Percentiles rank a stretch among this genome's conserved stretches.
These are phyloP conservation scores for Verbena officinalis DNA, from an alignment of 257 asterid genomes.

Conservation along the genomic window DNA sequence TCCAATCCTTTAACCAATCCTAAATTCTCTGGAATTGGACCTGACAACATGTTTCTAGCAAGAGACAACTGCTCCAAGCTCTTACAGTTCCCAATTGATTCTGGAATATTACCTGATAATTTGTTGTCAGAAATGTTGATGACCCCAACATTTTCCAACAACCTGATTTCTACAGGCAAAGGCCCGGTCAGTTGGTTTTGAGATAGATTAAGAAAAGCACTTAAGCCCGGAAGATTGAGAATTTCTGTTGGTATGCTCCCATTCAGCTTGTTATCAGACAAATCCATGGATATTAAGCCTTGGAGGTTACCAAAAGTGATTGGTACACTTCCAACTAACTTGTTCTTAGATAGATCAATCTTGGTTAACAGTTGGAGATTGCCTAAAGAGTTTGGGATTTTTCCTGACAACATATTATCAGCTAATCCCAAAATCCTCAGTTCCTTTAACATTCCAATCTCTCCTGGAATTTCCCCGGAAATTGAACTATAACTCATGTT, in stretches of 20 bases:
- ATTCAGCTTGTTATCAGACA: slow-evolving; percentile 50
- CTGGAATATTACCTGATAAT: slow-evolving; percentile 47
- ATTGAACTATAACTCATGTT: slow-evolving; percentile 36
- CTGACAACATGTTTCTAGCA: slow-evolving; percentile 44
- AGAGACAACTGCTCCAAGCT: slow-evolving; percentile 51
- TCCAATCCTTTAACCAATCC: slow-evolving; percentile 48
- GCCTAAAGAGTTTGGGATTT: slow-evolving; percentile 50
- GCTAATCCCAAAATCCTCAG: slow-evolving; percentile 42
- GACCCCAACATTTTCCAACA: slow-evolving; percentile 37
- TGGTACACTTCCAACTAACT: slow-evolving; percentile 51
- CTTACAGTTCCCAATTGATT: slow-evolving; percentile 43
- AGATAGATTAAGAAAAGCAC: slow-evolving; percentile 52
- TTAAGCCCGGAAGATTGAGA: slow-evolving; percentile 41
- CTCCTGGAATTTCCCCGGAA: slow-evolving; percentile 58
- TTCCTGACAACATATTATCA: slow-evolving; percentile 45
- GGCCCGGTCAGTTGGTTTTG: slow-evolving; percentile 47
- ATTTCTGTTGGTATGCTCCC: slow-evolving; percentile 52
- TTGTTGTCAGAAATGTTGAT: slow-evolving; percentile 49
- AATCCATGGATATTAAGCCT: slow-evolving; percentile 43
- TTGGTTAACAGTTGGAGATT: slow-evolving; percentile 42
- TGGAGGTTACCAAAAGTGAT: slow-evolving; percentile 37
- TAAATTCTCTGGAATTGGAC: slow-evolving; percentile 52
- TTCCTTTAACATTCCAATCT: slow-evolving; percentile 44
- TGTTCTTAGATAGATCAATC: slow-evolving; percentile 57
- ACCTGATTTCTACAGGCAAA: slow-evolving; percentile 49